These are phyloP conservation scores for Brassica cretica DNA, from an alignment of 345 rosid species.

Conservation along the genomic window DNA sequence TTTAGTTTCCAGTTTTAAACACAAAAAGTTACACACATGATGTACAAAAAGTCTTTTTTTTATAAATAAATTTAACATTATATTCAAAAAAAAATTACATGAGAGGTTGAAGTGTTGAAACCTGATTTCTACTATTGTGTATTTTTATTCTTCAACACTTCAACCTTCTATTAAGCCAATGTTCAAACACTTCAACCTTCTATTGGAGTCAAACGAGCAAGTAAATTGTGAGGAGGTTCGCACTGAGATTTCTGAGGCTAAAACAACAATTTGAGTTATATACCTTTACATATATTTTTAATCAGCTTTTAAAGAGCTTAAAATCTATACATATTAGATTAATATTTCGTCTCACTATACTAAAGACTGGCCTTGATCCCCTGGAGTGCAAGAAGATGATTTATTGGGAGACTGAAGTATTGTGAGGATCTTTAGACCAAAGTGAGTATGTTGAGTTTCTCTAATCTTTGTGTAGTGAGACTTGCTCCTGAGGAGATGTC, in stretches of 20 bases:
- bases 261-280: neutral
- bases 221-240: neutral
- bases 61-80: too few species aligned
- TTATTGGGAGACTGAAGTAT: neutral
- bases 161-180: too few species aligned
- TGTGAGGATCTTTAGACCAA: neutral
- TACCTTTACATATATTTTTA: neutral
- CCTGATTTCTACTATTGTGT: too few species aligned
- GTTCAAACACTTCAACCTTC: too few species aligned
- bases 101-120: too few species aligned
- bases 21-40: too few species aligned
- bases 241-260: neutral
- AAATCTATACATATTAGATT: neutral
- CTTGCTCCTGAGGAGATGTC: constrained; percentile 90
- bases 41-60: too few species aligned
- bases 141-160: too few species aligned
- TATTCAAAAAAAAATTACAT: too few species aligned
- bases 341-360: neutral
- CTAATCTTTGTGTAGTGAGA: constrained; percentile 65
- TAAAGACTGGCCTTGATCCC: neutral
- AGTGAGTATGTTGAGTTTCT: neutral
- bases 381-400: neutral
- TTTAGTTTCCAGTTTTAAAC: too few species aligned
- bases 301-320: neutral
- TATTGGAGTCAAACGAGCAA: too few species aligned